Conservation (phyloP, 164 flowering plant species). For the Saururus chinensis region DNA sequence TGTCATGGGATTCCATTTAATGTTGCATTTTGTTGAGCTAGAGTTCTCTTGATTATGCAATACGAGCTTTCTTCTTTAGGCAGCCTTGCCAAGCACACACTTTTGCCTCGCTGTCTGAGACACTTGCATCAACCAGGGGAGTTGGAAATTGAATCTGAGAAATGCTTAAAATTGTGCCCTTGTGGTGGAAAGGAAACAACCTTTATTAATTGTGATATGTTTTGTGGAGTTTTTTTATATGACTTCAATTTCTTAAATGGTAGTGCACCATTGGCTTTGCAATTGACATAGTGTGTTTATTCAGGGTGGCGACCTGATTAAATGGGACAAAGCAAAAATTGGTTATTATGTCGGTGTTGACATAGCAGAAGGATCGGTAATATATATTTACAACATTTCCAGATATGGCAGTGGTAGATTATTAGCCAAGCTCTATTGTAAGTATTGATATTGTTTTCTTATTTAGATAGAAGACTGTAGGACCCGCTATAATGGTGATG, state of each 20-base stretch:
- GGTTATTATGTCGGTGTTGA: conserved; percentile 96
- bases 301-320: conserved; percentile 96
- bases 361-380: conserved; percentile 97
- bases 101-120: neutral
- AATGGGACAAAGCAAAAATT: conserved; percentile 95
- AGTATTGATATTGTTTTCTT: neutral
- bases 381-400: neutral
- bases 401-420: neutral
- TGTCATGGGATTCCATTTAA: neutral
- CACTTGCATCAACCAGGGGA: neutral
- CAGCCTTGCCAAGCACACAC: neutral
- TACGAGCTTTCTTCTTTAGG: no score
- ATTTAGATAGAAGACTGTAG: conserved; percentile 89
- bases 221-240: no score
- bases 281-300: neutral
- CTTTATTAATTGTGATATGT: no score
- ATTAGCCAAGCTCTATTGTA: neutral
- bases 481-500: conserved; percentile 92
- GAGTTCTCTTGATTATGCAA: neutral
- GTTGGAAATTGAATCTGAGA: neutral
- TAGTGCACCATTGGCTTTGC: no score
- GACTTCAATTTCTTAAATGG: neutral
- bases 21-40: neutral
- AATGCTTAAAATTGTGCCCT: no score
- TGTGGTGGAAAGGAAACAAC: no score